These are phyloP conservation scores for Cladorrhinum samala DNA, from an alignment of 495 filamentous ascomycete species.

Conservation along the genomic window DNA sequence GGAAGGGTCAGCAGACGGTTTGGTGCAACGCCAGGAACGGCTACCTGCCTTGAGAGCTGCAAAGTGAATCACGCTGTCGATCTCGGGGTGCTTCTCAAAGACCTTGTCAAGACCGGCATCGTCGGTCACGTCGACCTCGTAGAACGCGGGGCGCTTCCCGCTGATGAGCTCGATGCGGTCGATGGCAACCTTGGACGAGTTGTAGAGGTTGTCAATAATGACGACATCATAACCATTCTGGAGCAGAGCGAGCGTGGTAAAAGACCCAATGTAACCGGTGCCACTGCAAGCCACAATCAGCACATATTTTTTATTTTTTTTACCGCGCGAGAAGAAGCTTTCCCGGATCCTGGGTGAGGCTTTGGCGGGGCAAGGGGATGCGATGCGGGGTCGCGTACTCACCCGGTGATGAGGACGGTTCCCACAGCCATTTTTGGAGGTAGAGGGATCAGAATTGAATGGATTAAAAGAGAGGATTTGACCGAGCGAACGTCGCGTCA, in stretches of 20 bases:
- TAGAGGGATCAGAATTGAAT: neutral
- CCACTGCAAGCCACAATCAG: conserved; percentile 54
- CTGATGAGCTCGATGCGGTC: conserved; percentile 90
- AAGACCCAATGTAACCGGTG: conserved; percentile 97
- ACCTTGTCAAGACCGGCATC: conserved; percentile 77
- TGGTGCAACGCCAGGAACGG: neutral
- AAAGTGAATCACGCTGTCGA: conserved; percentile 98
- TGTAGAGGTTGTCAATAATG: conserved; percentile 92
- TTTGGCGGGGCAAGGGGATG: conserved; percentile 7
- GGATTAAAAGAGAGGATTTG: neutral
- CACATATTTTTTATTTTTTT: conserved; percentile 2
- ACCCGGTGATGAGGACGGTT: conserved; percentile 90
- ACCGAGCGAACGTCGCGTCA: neutral
- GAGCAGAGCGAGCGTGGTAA: conserved; percentile 87
- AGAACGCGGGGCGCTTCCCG: conserved; percentile 82
- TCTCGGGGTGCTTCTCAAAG: conserved; percentile 82
- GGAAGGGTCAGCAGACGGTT: neutral
- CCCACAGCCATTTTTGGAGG: conserved; percentile 59
- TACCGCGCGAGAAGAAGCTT: neutral
- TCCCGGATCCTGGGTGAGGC: neutral
- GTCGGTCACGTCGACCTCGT: conserved; percentile 82
- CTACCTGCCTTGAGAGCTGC: conserved; percentile 83
- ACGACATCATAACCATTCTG: conserved; percentile 93
- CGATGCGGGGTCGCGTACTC: conserved; percentile 30
- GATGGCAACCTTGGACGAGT: conserved; percentile 81